Evolutionary conservation across 1,284 basidiomycete species (phyloP), one percentile per base, ranked within the genome.

Genomic region (Takashimella koratensis): DNA sequence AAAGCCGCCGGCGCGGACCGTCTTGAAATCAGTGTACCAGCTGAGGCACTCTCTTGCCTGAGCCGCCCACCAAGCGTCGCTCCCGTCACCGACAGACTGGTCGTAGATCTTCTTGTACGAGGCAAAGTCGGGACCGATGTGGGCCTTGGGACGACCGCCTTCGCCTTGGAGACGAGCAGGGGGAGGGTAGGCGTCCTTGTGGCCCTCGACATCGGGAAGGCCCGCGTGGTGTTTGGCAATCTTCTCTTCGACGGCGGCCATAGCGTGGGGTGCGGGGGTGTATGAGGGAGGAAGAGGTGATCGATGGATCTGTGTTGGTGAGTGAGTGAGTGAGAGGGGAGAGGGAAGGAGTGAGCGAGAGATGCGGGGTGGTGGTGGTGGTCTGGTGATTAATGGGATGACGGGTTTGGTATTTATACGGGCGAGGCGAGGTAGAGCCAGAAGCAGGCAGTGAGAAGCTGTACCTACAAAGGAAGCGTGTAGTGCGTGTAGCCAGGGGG

Each of bases 11-110:
- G 88, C 81, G 63, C 86, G 79, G 53, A 98, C 92, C 23, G 87
- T 94, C 62, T 86, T 81, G 83, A 98, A 98, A 26, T 90, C 90
- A 26, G 86, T 82, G 73, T 93, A 86, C 94, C 95, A 98, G 75
- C 88, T 79, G 27, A 98, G 79, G 24, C 83, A 84, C 63, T 92
- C 84, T 57, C 81, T 81, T 1, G 94, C 95, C 68, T 84, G 82
- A 86, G 86, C 83, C 50, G 83, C 84, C 92, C 92, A 97, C 87
- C 90, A 97, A 62, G 81, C 79, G 66, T 92, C 88, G 24, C 85
- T 85, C 62, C 84, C 80, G 51, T 84, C 79, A 45, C 88, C 88
- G 43, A 91, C 73, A 12, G 88, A 88, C 77, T 84, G 76, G 12
- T 79, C 77, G 73, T 93, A 91, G 36, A 82, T 81, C 4, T 74